Evolutionary conservation across 495 filamentous ascomycete genomes (phyloP).

Genomic region (Hyaloscypha finlandica): DNA sequence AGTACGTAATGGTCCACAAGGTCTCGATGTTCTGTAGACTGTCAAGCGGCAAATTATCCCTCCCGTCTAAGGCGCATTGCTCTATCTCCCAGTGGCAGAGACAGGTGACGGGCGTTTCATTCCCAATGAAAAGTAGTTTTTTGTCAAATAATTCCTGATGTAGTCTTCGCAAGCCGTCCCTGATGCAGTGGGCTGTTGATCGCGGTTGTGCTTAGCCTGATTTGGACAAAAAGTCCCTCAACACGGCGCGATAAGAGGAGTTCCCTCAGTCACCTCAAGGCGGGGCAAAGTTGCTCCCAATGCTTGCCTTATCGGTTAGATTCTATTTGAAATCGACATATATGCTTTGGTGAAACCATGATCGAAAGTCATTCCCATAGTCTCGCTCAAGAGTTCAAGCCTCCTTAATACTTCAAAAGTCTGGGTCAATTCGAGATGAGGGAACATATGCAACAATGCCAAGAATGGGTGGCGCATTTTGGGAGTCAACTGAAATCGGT

Average conservation of each 20-base stretch:
- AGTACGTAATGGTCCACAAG: background rate
- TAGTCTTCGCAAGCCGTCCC: conserved; percentile 13
- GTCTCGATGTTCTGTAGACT: background rate
- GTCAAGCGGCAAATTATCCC: background rate
- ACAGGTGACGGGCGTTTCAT: conserved; percentile 8
- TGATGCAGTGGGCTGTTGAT: conserved; percentile 10
- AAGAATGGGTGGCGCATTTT: conserved; percentile 16
- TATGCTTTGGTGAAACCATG: conserved; percentile 8
- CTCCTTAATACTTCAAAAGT: background rate
- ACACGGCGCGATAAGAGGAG: conserved; percentile 21
- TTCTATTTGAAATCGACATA: conserved; percentile 6
- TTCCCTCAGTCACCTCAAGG: conserved; percentile 7
- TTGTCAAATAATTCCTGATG: conserved; percentile 22
- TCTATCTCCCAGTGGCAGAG: conserved; percentile 8
- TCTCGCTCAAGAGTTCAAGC: background rate
- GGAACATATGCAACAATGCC: conserved; percentile 17
- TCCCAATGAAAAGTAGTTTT: background rate
- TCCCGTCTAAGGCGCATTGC: background rate
- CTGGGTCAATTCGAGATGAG: conserved; percentile 12
- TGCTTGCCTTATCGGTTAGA: conserved; percentile 16
- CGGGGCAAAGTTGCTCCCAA: conserved; percentile 27
- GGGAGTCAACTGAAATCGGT: conserved; percentile 8
- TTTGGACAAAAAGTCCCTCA: conserved; percentile 30
- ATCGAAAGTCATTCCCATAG: background rate
- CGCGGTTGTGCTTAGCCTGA: conserved; percentile 23